Evolutionary conservation across 352 stramenopile species (phyloP), one percentile per base, ranked within the genome.

Genomic region (Globisporangium perplexum): DNA sequence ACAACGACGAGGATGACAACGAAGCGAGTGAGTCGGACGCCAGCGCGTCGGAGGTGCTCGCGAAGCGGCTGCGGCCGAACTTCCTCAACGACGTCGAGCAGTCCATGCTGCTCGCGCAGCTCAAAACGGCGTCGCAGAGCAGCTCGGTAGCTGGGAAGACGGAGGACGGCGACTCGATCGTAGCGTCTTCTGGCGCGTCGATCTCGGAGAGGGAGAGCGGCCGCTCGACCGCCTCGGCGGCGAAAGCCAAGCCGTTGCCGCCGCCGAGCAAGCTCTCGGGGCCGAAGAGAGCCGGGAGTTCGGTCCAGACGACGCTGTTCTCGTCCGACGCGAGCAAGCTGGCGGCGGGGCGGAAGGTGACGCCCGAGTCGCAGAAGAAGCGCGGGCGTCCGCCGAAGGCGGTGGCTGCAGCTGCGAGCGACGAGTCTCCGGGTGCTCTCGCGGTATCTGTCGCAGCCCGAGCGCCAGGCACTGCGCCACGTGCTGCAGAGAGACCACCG

Each of bases 61-160:
- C 48, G 53, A 90, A 90, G 56, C 68, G 78, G 2, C 28, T 65
- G 39, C 69, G 76, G 6, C 72, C 76, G 11, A 85, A 77, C 36
- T 86, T 86, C 44, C 74, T 86, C 30, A 78, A 76, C 48, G 72
- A 78, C 47, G 61, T 69, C 30, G 76, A 86, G 63, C 72, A 86
- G 55, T 72, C 72, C 0, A 70, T 86, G 65, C 57, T 86, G 36
- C 66, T 83, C 20, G 69, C 74, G 7, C 76, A 86, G 50, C 49
- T 88, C 43, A 66, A 83, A 24, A 62, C 47, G 20, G 23, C 47
- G 5, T 66, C 65, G 5, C 65, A 77, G 58, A 65, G 47, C 28
- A 65, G 61, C 22, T 53, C 50, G 7, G 57, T 47, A 4, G 41
- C 33, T 7, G 54, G 57, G 10, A 56, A 55, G 24, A 42, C 42